A percentile compares a stretch with the other conserved stretches of the same genome.
phyloP scores from a whole-genome alignment of 441 rosid species.

The Syzygium malaccense region DNA sequence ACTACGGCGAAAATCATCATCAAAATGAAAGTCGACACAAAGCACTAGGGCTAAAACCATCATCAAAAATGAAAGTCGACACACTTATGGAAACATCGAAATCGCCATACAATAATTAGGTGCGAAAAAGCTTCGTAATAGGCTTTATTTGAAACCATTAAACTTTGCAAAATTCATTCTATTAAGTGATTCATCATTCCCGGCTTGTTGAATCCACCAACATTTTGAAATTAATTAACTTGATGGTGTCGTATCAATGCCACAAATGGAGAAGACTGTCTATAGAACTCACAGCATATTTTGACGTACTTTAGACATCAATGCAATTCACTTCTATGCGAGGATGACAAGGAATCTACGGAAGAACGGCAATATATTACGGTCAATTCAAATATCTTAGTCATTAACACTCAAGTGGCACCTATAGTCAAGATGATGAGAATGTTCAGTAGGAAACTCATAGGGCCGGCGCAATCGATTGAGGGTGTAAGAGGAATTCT shows the following conservation, averaged over 20 bases:
- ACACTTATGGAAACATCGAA: neutral
- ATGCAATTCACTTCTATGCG: neutral
- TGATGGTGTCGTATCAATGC: neutral
- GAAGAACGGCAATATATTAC: neutral
- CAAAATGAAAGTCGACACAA: neutral
- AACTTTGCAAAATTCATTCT: neutral
- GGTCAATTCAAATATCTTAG: neutral
- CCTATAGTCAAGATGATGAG: neutral
- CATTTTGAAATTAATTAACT: neutral
- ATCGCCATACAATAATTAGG: neutral
- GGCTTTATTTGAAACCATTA: neutral
- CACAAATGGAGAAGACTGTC: neutral
- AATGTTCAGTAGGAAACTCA: neutral
- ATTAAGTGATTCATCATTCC: neutral
- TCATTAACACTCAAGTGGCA: neutral
- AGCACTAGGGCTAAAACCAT: neutral
- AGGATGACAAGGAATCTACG: neutral
- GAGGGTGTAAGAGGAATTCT: neutral
- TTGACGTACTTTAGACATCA: neutral
- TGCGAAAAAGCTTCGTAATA: neutral
- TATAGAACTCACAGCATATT: neutral
- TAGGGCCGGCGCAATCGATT: neutral
- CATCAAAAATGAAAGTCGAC: neutral
- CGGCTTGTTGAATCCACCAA: accelerated
- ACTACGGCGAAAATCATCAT: neutral